These are phyloP conservation scores for Crithidia fasciculata DNA, from an alignment of 208 protist species.

Conservation along the genomic window DNA sequence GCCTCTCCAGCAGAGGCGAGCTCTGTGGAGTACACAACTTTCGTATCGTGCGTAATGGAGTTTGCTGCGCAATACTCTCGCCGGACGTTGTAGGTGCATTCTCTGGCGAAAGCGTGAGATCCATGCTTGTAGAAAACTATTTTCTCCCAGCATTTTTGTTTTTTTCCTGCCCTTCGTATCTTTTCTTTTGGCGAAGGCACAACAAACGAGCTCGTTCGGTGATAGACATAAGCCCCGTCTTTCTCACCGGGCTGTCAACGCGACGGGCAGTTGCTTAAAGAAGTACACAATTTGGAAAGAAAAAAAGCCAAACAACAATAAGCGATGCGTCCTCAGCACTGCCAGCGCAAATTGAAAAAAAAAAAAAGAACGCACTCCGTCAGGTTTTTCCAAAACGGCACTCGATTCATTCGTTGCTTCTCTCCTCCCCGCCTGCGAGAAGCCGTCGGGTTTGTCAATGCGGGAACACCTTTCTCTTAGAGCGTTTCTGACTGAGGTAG, in stretches of 20 bases:
- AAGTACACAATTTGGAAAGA: neutral
- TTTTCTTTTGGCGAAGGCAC: too few species aligned
- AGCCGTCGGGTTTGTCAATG: too few species aligned
- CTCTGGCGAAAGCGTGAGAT: too few species aligned
- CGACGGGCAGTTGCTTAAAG: too few species aligned
- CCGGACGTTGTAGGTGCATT: neutral
- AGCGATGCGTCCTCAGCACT: neutral
- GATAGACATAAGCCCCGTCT: too few species aligned
- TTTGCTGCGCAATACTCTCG: slow-evolving; percentile 5
- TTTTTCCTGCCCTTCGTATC: too few species aligned
- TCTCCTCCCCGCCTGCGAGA: neutral
- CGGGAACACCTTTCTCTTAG: too few species aligned
- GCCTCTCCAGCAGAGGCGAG: neutral
- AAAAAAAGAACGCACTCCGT: neutral
- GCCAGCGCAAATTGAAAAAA: neutral
- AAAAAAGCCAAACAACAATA: neutral
- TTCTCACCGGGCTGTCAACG: too few species aligned
- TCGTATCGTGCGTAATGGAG: slow-evolving; percentile 25
- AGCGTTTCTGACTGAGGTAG: too few species aligned
- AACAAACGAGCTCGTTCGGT: too few species aligned
- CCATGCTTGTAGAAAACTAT: too few species aligned
- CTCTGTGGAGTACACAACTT: slow-evolving; percentile 17
- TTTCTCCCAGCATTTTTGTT: too few species aligned
- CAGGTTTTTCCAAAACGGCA: neutral
- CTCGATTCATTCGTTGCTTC: neutral